A percentile compares a stretch with the other conserved stretches of the same genome.
Conservation (phyloP, 495 filamentous ascomycete species). For the Bryoglossum gracile region DNA sequence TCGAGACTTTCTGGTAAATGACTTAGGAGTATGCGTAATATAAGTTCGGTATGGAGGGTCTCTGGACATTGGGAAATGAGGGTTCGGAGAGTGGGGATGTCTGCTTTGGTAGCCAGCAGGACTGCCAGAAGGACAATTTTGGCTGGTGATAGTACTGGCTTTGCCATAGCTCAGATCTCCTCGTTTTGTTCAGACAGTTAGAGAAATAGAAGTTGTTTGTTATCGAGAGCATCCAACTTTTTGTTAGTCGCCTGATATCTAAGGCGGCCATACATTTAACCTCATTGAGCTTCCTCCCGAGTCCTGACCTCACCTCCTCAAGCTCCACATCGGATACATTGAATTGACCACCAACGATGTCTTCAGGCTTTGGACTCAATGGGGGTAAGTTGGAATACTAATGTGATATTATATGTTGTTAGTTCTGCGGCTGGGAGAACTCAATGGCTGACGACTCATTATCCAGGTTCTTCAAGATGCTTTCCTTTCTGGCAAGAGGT, state of each 20-base stretch:
- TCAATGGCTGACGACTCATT: conserved; percentile 16
- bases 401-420: neutral
- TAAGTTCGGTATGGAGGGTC: conserved; percentile 45
- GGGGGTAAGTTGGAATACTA: conserved; percentile 70
- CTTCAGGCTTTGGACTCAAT: conserved; percentile 73
- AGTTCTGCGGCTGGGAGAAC: neutral
- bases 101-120: conserved; percentile 46
- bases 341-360: conserved; percentile 49
- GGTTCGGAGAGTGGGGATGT: conserved; percentile 54
- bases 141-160: conserved; percentile 29
- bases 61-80: conserved; percentile 52
- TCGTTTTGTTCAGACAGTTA: neutral
- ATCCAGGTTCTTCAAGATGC: conserved; percentile 77
- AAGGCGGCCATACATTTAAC: conserved; percentile 11
- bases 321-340: conserved; percentile 6
- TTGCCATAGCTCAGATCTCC: conserved; percentile 20
- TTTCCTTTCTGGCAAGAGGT: conserved; percentile 98
- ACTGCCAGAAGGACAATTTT: conserved; percentile 58
- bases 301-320: conserved; percentile 19
- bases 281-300: neutral
- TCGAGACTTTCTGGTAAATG: conserved; percentile 73
- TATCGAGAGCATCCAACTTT: conserved; percentile 10
- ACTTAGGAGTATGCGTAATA: conserved; percentile 76
- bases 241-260: neutral
- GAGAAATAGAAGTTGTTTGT: neutral